phyloP scores from a whole-genome alignment of 352 stramenopile genomes.

The Phytophthora ohioensis region DNA sequence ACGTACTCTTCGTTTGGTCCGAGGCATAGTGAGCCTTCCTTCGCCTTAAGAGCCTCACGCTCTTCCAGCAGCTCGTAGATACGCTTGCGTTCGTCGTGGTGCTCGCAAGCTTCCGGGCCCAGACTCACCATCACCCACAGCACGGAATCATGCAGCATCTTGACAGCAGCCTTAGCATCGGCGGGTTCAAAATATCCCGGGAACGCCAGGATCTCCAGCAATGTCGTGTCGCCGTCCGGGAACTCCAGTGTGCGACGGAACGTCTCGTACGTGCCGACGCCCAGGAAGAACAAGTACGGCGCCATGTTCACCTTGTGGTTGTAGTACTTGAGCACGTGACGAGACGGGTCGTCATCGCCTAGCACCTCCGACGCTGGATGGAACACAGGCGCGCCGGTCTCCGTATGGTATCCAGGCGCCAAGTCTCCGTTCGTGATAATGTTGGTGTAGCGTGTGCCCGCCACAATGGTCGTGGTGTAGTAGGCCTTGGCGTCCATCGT shows the following conservation, averaged over 20 bases:
- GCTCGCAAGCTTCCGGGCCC: constrained; percentile 71
- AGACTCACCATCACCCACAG: constrained; percentile 80
- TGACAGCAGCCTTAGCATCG: constrained; percentile 73
- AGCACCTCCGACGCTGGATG: constrained; percentile 64
- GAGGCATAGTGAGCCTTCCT: constrained; percentile 63
- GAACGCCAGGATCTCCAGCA: constrained; percentile 79
- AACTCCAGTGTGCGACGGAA: constrained; percentile 80
- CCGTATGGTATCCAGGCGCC: constrained; percentile 67
- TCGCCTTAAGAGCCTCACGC: constrained; percentile 73
- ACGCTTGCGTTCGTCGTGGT: constrained; percentile 74
- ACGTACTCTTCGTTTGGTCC: constrained; percentile 63
- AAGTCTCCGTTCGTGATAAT: constrained; percentile 85
- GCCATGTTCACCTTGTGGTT: constrained; percentile 90
- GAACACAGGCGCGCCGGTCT: constrained; percentile 68
- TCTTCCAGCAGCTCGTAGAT: constrained; percentile 77
- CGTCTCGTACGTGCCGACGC: constrained; percentile 81
- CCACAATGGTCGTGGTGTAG: constrained; percentile 83
- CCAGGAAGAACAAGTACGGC: constrained; percentile 84
- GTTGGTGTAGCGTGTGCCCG: constrained; percentile 80
- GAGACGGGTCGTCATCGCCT: constrained; percentile 54
- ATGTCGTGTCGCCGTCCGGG: constrained; percentile 74
- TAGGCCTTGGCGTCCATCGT: constrained; percentile 86
- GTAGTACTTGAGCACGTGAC: constrained; percentile 82
- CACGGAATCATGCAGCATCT: constrained; percentile 83
- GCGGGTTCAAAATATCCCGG: constrained; percentile 71